A percentile compares a stretch with the other conserved stretches of the same genome.
Conservation (phyloP, 352 stramenopile genomes). For the Elongisporangium anandrum region DNA sequence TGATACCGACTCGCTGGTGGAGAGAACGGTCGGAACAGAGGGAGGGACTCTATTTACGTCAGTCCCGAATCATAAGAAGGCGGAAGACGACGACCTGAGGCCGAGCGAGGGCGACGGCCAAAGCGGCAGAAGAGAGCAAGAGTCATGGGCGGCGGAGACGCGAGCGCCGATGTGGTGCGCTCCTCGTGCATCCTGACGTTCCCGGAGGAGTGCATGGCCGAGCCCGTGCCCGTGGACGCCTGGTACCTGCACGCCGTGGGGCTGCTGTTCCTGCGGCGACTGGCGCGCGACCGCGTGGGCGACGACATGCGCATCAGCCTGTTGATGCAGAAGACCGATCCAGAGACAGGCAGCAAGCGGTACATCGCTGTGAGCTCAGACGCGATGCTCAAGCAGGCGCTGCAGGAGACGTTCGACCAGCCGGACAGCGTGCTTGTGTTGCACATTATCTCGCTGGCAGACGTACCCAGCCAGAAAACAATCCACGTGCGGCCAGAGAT, state of each 20-base stretch:
- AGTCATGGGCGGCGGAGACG: constrained; percentile 63
- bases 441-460: constrained; percentile 65
- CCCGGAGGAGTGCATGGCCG: constrained; percentile 53
- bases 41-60: not conserved
- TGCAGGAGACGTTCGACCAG: constrained; percentile 64
- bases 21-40: not conserved
- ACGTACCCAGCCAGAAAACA: constrained; percentile 38
- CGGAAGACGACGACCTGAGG: constrained; percentile 1
- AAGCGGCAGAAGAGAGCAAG: not conserved
- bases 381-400: constrained; percentile 37
- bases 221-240: constrained; percentile 78
- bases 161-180: constrained; percentile 68
- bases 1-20: not conserved
- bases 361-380: constrained; percentile 65
- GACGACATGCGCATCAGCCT: constrained; percentile 52
- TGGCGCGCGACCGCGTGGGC: constrained; percentile 67
- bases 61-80: constrained; percentile 1
- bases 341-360: constrained; percentile 23
- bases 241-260: constrained; percentile 78
- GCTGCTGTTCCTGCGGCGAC: constrained; percentile 59
- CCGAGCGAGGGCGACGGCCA: not conserved
- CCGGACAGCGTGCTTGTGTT: constrained; percentile 62
- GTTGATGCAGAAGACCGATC: constrained; percentile 43
- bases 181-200: constrained; percentile 83
- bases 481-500: constrained; percentile 75